Evolutionary conservation across 2,329 filamentous ascomycete species (phyloP).

Genomic region (Trichoderma harzianum): DNA sequence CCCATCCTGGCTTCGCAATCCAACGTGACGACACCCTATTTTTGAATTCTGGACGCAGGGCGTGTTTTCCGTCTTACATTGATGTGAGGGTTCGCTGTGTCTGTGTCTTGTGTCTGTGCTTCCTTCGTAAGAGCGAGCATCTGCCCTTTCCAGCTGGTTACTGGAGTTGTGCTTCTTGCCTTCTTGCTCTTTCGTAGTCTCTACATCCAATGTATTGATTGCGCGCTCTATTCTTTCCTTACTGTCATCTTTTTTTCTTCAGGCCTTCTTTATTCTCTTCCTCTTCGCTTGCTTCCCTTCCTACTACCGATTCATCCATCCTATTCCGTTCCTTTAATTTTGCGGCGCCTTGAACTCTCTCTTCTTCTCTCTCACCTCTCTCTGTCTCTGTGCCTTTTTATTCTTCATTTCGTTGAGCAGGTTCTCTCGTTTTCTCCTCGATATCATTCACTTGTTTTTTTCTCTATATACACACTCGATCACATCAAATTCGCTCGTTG

Average conservation of each 20-base stretch:
- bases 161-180: constrained; percentile 1
- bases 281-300: not conserved
- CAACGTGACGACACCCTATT: not conserved
- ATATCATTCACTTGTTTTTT: not conserved
- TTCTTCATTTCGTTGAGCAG: not conserved
- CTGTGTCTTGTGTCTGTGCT: not conserved
- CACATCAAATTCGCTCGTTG: not conserved
- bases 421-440: not conserved
- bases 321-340: constrained; percentile 5
- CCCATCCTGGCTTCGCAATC: constrained; percentile 1
- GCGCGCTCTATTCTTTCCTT: not conserved
- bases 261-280: not conserved
- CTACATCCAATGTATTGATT: constrained; percentile 1
- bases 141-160: constrained; percentile 14
- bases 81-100: not conserved
- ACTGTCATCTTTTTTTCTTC: not conserved
- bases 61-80: not conserved
- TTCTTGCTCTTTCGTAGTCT: not conserved
- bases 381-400: not conserved
- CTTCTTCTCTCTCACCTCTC: not conserved
- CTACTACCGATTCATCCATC: not conserved
- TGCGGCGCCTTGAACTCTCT: not conserved
- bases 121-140: not conserved
- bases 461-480: not conserved
- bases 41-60: not conserved